Evolutionary conservation across 2,329 filamentous ascomycete species (phyloP).

Genomic region (Alternaria consortialis): DNA sequence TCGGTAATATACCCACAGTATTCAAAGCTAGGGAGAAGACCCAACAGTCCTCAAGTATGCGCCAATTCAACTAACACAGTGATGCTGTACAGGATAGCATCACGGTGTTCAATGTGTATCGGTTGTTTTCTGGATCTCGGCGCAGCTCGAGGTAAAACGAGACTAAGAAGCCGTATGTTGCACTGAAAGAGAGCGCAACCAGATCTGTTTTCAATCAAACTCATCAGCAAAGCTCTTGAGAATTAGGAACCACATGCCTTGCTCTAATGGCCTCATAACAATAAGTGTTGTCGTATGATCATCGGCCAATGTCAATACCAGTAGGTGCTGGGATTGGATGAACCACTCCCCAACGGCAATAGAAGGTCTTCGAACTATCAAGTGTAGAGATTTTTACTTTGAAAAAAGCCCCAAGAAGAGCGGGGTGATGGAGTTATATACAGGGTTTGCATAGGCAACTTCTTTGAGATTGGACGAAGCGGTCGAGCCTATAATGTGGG

Average conservation of each 20-base stretch:
- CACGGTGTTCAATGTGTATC: neutral
- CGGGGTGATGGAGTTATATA: neutral
- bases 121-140: neutral
- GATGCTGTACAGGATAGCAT: neutral
- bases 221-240: conserved; percentile 1
- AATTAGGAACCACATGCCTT: neutral
- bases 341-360: neutral
- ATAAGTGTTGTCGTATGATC: neutral
- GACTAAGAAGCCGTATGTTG: neutral
- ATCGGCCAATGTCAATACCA: neutral
- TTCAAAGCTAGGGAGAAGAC: neutral
- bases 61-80: neutral
- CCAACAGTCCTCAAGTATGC: neutral
- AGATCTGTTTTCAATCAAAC: conserved; percentile 1
- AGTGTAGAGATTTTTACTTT: conserved; percentile 1
- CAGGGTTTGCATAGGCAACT: neutral
- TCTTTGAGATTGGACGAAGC: no score
- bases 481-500: neutral
- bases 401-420: neutral
- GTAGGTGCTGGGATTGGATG: neutral
- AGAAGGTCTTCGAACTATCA: neutral
- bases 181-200: neutral
- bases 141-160: neutral
- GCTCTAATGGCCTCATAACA: neutral
- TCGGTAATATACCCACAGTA: no score